phyloP scores from a whole-genome alignment of 768 basidiomycete species.

The Termitomyces sp. region DNA sequence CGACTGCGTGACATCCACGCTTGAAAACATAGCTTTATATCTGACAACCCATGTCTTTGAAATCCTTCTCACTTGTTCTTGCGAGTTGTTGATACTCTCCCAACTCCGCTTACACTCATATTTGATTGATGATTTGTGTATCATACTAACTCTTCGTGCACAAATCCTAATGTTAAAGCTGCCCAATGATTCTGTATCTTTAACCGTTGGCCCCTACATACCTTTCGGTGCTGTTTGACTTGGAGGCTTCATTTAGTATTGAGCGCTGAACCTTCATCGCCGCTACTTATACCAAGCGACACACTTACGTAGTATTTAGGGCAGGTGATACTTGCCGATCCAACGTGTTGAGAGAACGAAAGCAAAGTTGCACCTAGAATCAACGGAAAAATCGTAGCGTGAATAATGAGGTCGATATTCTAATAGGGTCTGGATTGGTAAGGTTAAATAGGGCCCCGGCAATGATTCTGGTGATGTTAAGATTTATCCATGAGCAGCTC shows the following conservation, averaged over 20 bases:
- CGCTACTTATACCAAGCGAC: background rate
- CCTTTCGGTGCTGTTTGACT: background rate
- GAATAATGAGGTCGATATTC: background rate
- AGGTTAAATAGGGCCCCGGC: background rate
- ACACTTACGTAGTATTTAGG: background rate
- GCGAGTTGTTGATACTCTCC: background rate
- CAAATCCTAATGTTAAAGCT: constrained; percentile 5
- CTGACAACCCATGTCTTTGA: background rate
- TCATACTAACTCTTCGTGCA: background rate
- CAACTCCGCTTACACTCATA: background rate
- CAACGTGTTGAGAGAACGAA: background rate
- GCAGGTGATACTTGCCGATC: background rate
- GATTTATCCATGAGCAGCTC: no score
- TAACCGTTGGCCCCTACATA: background rate
- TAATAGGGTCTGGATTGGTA: background rate
- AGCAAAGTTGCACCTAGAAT: background rate
- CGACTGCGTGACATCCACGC: constrained; percentile 12
- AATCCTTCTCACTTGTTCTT: background rate
- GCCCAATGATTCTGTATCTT: background rate
- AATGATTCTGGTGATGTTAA: no score
- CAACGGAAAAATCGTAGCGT: background rate
- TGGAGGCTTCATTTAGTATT: background rate
- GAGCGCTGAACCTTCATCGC: background rate
- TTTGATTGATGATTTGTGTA: constrained; percentile 8
- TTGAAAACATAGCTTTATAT: background rate